Evolutionary conservation across 2,329 filamentous ascomycete genomes (phyloP).

Genomic region (Curvularia verruculosa): DNA sequence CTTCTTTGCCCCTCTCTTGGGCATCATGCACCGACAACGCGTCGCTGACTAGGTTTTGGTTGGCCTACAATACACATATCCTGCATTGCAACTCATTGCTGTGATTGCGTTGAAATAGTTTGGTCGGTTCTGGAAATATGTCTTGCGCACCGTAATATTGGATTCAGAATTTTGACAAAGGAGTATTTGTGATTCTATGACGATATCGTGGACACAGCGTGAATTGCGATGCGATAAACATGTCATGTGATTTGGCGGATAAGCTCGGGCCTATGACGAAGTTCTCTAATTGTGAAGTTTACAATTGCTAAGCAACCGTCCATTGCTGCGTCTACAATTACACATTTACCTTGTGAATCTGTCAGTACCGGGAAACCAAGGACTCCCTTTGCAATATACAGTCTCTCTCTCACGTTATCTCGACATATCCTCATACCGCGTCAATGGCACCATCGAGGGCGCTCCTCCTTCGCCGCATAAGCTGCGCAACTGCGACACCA

Average conservation of each 20-base stretch:
- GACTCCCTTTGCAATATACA: constrained; percentile 16
- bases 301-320: constrained; percentile 21
- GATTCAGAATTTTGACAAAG: too few relatives aligned
- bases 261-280: constrained; percentile 42
- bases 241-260: constrained; percentile 39
- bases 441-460: constrained; percentile 47
- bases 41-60: constrained; percentile 7
- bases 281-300: constrained; percentile 18
- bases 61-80: constrained; percentile 8
- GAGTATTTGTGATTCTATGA: constrained; percentile 6
- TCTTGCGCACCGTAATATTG: too few relatives aligned
- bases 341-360: constrained; percentile 17
- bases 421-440: constrained; percentile 6
- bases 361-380: neutral
- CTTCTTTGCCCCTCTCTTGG: constrained; percentile 14
- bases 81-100: constrained; percentile 27
- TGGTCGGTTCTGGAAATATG: too few relatives aligned
- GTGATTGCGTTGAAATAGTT: constrained; percentile 15
- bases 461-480: constrained; percentile 26
- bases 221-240: constrained; percentile 19
- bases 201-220: neutral
- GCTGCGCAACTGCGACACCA: constrained; percentile 24
- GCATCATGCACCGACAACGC: constrained; percentile 13
- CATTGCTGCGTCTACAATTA: constrained; percentile 16
- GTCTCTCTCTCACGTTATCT: constrained; percentile 12